phyloP scores from a whole-genome alignment of 106 monocot species.

The Phalaenopsis equestris region DNA sequence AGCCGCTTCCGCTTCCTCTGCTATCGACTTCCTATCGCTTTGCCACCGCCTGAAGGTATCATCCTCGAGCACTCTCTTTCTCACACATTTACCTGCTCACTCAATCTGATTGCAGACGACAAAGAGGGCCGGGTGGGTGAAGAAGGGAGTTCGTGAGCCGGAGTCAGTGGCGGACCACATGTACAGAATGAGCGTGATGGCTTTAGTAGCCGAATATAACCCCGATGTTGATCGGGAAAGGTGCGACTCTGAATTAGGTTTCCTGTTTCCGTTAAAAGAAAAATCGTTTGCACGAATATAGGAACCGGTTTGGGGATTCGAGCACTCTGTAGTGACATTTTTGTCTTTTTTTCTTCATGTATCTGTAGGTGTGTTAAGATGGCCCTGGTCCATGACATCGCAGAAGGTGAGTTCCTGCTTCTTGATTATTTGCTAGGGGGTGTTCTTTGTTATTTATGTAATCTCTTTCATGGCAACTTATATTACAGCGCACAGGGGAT shows the following conservation, averaged over 20 bases:
- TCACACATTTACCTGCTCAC: background rate
- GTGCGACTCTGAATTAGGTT: conserved; percentile 18
- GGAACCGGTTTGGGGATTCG: background rate
- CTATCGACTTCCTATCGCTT: conserved; percentile 3
- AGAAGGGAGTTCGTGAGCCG: conserved; percentile 56
- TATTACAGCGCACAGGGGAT: no score
- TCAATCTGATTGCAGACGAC: conserved; percentile 44
- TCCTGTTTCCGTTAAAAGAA: background rate
- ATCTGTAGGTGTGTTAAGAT: conserved; percentile 69
- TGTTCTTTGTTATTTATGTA: background rate
- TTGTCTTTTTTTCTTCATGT: background rate
- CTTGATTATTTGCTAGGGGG: background rate
- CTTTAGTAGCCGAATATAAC: conserved; percentile 46
- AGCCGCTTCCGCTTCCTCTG: conserved; percentile 11
- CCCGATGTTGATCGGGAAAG: conserved; percentile 77
- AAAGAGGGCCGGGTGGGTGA: conserved; percentile 89
- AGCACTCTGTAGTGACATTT: background rate
- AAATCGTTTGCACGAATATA: background rate
- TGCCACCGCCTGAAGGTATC: conserved; percentile 4
- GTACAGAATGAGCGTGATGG: conserved; percentile 97
- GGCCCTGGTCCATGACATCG: conserved; percentile 89
- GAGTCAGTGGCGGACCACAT: conserved; percentile 99
- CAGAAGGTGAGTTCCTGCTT: conserved; percentile 49
- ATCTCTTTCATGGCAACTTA: no score
- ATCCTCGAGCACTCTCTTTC: background rate